phyloP scores from a whole-genome alignment of 1,284 basidiomycete genomes.

The Marasmius fiardii region DNA sequence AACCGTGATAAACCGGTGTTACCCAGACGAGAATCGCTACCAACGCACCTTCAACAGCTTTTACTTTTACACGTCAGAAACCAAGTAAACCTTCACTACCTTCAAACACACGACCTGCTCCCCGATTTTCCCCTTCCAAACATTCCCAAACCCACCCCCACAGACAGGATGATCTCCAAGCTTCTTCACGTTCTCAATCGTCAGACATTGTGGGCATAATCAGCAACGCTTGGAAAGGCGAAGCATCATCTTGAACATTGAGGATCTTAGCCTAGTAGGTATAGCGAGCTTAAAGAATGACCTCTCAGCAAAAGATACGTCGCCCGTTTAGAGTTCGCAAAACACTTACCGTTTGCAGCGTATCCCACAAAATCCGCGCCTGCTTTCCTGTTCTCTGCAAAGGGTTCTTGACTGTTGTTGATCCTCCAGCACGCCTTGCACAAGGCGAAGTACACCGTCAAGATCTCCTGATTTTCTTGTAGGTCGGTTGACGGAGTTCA shows the following conservation, averaged over 20 bases:
- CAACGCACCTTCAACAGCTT: not conserved
- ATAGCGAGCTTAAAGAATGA: not conserved
- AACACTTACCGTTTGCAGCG: not conserved
- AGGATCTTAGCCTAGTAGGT: not conserved
- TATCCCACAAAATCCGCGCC: not conserved
- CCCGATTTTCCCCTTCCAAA: not conserved
- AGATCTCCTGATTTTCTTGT: no score
- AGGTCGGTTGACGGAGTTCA: no score
- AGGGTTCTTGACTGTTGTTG: not conserved
- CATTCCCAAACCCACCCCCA: constrained; percentile 4
- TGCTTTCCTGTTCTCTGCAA: not conserved
- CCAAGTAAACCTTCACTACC: not conserved
- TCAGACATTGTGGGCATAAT: not conserved
- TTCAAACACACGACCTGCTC: not conserved
- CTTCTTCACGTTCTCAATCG: not conserved
- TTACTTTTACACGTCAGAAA: not conserved
- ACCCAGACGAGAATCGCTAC: no score
- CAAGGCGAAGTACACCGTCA: no score
- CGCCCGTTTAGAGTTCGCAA: no score
- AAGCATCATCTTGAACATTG: constrained; percentile 1
- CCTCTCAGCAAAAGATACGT: no score
- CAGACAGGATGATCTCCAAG: constrained; percentile 1
- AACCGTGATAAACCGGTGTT: no score
- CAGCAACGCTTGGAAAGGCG: not conserved
- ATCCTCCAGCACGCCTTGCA: no score